phyloP scores from a whole-genome alignment of 2,329 filamentous ascomycete species.

The Trematosphaeria pertusa region DNA sequence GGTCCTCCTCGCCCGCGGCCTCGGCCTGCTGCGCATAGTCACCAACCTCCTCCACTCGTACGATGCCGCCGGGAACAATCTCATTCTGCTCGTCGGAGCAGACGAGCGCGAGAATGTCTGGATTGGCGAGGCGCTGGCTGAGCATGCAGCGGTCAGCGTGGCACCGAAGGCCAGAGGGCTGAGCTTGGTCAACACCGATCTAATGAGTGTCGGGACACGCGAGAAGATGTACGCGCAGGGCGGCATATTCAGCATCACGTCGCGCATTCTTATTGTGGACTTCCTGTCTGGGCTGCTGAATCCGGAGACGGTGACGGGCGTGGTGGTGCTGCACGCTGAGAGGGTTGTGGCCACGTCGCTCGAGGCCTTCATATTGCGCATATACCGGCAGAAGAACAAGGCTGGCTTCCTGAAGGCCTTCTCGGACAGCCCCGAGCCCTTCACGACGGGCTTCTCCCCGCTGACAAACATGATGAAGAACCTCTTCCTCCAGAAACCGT shows the following conservation, averaged over 20 bases:
- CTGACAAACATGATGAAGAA: slow-evolving; percentile 91
- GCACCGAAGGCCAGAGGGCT: slow-evolving; percentile 82
- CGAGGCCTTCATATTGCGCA: slow-evolving; percentile 93
- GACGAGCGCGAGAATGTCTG: slow-evolving; percentile 94
- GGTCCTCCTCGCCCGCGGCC: slow-evolving; percentile 86
- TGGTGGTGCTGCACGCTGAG: slow-evolving; percentile 89
- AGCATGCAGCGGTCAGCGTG: slow-evolving; percentile 91
- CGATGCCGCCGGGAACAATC: slow-evolving; percentile 92
- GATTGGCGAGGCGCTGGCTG: slow-evolving; percentile 94
- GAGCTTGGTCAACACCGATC: slow-evolving; percentile 92
- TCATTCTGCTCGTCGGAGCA: slow-evolving; percentile 87
- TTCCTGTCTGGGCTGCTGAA: slow-evolving; percentile 83
- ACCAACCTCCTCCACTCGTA: slow-evolving; percentile 98
- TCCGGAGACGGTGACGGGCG: slow-evolving; percentile 83
- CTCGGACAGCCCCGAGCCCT: slow-evolving; percentile 90
- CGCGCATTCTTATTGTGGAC: slow-evolving; percentile 92
- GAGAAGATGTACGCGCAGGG: slow-evolving; percentile 92
- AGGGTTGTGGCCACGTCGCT: slow-evolving; percentile 82
- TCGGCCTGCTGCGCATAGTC: slow-evolving; percentile 88
- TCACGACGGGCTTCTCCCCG: slow-evolving; percentile 86
- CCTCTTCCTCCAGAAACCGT: slow-evolving; percentile 85
- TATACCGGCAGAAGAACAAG: slow-evolving; percentile 95
- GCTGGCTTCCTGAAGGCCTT: slow-evolving; percentile 94
- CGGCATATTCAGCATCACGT: slow-evolving; percentile 95
- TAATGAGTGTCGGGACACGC: slow-evolving; percentile 82